Evolutionary conservation across 176 grass and related monocot genomes (phyloP).

Genomic region (Tuctoria greenei): DNA sequence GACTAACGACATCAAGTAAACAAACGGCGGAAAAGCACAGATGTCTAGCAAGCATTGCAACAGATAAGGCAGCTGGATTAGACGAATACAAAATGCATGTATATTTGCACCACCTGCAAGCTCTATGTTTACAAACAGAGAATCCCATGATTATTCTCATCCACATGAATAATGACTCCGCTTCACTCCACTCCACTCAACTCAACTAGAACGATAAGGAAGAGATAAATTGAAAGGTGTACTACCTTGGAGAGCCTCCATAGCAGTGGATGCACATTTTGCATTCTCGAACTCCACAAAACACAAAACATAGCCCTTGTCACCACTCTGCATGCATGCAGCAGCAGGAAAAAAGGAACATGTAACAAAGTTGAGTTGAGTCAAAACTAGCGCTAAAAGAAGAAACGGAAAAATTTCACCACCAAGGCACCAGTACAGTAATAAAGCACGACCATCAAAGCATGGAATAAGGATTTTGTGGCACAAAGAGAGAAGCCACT

Average conservation of each 20-base stretch:
- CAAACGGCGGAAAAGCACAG: too few relatives aligned
- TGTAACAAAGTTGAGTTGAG: too few relatives aligned
- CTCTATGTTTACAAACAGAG: too few relatives aligned
- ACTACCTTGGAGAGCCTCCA: conserved; percentile 65
- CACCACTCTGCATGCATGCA: conserved; percentile 61
- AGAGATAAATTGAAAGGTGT: background rate
- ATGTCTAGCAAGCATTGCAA: background rate
- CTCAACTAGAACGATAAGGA: background rate
- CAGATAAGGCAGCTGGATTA: too few relatives aligned
- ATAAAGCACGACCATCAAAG: background rate
- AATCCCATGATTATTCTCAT: too few relatives aligned
- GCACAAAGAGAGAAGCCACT: conserved; percentile 6
- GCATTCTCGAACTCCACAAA: conserved; percentile 82
- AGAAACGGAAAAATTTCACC: background rate
- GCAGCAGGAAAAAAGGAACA: conserved; percentile 10
- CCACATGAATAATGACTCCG: background rate
- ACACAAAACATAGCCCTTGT: conserved; percentile 77
- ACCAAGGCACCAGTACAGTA: background rate
- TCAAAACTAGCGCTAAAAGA: background rate
- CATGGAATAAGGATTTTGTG: background rate
- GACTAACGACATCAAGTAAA: background rate
- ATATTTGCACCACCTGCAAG: background rate
- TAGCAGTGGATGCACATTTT: conserved; percentile 48
- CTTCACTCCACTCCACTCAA: too few relatives aligned
- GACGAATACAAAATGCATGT: background rate